Conservation (phyloP, 805 yeast species). For the Yarrowia bubula region DNA sequence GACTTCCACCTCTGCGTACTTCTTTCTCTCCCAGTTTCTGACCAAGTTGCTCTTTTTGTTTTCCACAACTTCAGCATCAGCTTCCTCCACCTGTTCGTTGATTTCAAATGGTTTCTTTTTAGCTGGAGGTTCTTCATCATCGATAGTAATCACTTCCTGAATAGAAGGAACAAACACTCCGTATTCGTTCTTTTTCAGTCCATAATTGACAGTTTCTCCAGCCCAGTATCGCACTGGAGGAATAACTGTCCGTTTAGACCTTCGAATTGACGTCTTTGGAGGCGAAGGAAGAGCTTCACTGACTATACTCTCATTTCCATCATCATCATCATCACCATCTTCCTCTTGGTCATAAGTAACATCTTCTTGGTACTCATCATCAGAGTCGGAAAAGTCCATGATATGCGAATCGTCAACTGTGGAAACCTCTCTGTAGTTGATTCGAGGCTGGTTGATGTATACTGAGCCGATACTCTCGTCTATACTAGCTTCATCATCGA, state of each 20-base stretch:
- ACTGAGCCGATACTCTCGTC: not conserved
- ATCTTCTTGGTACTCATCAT: not conserved
- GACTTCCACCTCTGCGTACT: not conserved
- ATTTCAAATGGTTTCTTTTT: not conserved
- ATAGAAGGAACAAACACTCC: not conserved
- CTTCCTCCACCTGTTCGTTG: not conserved
- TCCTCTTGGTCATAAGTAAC: not conserved
- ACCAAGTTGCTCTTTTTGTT: no score
- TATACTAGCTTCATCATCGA: not conserved
- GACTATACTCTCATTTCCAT: not conserved
- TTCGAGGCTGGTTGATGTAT: not conserved
- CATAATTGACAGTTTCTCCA: slow-evolving; percentile 70
- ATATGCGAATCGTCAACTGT: not conserved
- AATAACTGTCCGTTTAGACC: slow-evolving; percentile 51
- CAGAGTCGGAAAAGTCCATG: not conserved
- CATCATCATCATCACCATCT: not conserved
- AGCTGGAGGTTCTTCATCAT: not conserved
- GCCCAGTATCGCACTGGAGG: slow-evolving; percentile 83
- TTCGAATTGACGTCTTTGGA: slow-evolving; percentile 46
- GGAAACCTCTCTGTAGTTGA: slow-evolving; percentile 1
- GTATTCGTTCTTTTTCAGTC: slow-evolving; percentile 33
- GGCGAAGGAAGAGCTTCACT: slow-evolving; percentile 5
- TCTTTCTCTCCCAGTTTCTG: not conserved
- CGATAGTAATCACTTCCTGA: not conserved
- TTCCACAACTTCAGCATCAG: not conserved